These are phyloP conservation scores for Didymella sp. DNA, from an alignment of 2,329 filamentous ascomycete species.

Conservation along the genomic window DNA sequence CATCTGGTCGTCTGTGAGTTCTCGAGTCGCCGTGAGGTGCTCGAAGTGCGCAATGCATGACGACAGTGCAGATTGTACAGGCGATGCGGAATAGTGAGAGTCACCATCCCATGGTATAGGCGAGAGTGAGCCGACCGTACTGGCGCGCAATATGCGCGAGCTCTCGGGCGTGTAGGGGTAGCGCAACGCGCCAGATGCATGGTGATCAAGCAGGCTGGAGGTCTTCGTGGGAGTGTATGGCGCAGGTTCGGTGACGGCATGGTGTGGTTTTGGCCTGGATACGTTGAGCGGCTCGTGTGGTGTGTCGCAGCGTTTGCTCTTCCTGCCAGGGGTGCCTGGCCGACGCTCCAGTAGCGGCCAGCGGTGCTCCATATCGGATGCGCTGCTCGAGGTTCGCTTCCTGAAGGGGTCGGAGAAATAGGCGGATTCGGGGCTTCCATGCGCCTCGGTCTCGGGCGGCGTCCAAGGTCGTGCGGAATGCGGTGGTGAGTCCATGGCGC, in stretches of 20 bases:
- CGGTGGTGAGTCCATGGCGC: constrained; percentile 33
- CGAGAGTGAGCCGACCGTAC: constrained; percentile 24
- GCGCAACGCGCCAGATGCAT: constrained; percentile 26
- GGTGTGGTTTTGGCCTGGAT: constrained; percentile 26
- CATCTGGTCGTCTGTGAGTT: constrained; percentile 45
- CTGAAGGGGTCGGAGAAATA: constrained; percentile 33
- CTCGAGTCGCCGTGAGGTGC: constrained; percentile 37
- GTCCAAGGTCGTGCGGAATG: constrained; percentile 40
- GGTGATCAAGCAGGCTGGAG: constrained; percentile 18
- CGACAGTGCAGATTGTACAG: constrained; percentile 41
- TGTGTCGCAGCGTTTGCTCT: constrained; percentile 20
- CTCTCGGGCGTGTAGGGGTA: constrained; percentile 47
- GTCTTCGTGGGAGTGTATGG: constrained; percentile 35
- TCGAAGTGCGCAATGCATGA: constrained; percentile 44
- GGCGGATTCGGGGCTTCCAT: constrained; percentile 23
- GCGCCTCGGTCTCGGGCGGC: constrained; percentile 38
- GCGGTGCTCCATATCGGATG: constrained; percentile 19
- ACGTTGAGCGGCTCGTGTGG: constrained; percentile 20
- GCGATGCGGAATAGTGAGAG: constrained; percentile 30
- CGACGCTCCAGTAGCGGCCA: constrained; percentile 20
- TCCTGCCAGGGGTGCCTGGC: constrained; percentile 10
- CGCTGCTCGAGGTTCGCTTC: constrained; percentile 19
- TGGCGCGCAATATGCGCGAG: constrained; percentile 30
- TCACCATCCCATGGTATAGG: constrained; percentile 38
- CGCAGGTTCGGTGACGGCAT: constrained; percentile 26